Conservation (phyloP, 805 yeast species). For the Isabelozyma heimii region DNA sequence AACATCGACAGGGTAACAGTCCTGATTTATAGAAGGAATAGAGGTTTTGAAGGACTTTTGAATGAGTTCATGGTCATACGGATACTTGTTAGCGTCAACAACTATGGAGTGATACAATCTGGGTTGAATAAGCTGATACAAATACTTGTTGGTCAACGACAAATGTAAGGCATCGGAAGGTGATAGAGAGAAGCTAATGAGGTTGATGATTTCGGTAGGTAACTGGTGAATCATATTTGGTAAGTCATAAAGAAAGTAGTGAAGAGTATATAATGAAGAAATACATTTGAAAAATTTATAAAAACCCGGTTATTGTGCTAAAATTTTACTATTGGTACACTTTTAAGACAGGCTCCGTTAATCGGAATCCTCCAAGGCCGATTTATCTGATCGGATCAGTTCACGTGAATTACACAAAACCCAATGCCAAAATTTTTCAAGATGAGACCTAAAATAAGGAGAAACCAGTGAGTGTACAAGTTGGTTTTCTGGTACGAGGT, state of each 20-base stretch:
- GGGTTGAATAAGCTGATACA: constrained; percentile 9
- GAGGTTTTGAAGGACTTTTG: neutral
- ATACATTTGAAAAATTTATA: neutral
- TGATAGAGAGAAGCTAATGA: constrained; percentile 8
- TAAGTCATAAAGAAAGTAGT: neutral
- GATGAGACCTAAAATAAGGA: too few relatives aligned
- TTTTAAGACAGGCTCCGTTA: neutral
- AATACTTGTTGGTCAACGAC: constrained; percentile 8
- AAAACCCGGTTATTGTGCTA: neutral
- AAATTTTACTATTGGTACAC: neutral
- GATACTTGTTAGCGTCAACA: constrained; percentile 10
- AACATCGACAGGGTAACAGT: neutral
- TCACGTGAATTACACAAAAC: neutral
- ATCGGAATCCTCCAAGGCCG: neutral
- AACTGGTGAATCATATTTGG: constrained; percentile 12
- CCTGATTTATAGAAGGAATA: neutral
- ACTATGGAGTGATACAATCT: constrained; percentile 12
- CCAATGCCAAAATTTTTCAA: neutral
- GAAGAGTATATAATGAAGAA: neutral
- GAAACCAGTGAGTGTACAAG: too few relatives aligned
- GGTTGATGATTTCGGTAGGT: constrained; percentile 17
- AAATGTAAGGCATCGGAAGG: constrained; percentile 13
- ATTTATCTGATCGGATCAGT: neutral
- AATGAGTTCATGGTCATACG: neutral
- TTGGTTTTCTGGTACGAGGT: too few relatives aligned